A percentile compares a stretch with the other conserved stretches of the same genome.
Evolutionary conservation across 495 filamentous ascomycete genomes (phyloP).

Genomic region (Penicillium goetzii): DNA sequence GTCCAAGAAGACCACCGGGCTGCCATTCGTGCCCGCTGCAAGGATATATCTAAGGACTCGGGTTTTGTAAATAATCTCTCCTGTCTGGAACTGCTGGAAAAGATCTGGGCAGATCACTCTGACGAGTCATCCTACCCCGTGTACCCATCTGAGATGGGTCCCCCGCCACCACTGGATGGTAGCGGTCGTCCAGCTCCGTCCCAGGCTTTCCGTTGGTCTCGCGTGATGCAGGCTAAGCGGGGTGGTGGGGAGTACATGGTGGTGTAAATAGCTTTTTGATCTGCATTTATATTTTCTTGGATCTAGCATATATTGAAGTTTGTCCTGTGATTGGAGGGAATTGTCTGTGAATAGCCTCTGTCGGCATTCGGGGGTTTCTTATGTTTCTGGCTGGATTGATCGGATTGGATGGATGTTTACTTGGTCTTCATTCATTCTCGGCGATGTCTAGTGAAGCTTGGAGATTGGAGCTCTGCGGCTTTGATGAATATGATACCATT

Average conservation of each 20-base stretch:
- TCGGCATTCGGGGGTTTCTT: neutral
- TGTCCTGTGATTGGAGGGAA: neutral
- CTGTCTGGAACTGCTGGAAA: constrained; percentile 82
- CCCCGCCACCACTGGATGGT: constrained; percentile 27
- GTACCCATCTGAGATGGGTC: constrained; percentile 25
- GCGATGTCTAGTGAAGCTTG: neutral
- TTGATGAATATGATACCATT: constrained; percentile 31
- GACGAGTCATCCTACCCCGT: constrained; percentile 29
- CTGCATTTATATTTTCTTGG: constrained; percentile 1
- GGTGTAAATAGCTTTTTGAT: constrained; percentile 51
- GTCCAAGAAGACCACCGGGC: constrained; percentile 78
- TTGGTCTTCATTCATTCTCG: constrained; percentile 15
- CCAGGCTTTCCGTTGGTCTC: constrained; percentile 75
- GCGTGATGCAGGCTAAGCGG: constrained; percentile 67
- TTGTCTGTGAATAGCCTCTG: neutral
- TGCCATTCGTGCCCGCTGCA: constrained; percentile 76
- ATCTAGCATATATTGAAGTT: neutral
- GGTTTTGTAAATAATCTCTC: constrained; percentile 92
- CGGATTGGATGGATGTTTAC: constrained; percentile 13
- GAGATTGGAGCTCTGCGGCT: constrained; percentile 16
- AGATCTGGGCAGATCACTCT: constrained; percentile 69
- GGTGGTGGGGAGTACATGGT: constrained; percentile 87
- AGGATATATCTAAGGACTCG: constrained; percentile 82
- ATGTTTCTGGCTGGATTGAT: neutral
- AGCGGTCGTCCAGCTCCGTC: constrained; percentile 21